phyloP scores from a whole-genome alignment of 1,139 yeast species.

The Debaryomycetaceae sp. region DNA sequence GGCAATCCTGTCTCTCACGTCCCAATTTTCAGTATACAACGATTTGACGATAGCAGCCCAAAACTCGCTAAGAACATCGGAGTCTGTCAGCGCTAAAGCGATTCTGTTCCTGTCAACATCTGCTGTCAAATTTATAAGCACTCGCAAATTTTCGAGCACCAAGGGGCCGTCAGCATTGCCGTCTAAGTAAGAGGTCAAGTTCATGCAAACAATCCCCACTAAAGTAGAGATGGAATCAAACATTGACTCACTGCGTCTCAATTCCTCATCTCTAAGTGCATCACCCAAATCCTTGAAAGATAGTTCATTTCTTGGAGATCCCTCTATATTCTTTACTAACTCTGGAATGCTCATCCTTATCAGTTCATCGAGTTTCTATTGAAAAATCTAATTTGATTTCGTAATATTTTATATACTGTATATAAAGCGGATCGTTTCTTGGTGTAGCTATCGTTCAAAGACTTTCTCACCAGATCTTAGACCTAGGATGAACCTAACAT shows the following conservation, averaged over 20 bases:
- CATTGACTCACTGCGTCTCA: constrained; percentile 15
- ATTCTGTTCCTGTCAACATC: constrained; percentile 33
- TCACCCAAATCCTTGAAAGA: constrained; percentile 21
- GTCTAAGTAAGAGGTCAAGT: constrained; percentile 7
- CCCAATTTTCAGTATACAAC: constrained; percentile 3
- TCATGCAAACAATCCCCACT: constrained; percentile 6
- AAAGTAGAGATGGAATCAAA: constrained; percentile 6
- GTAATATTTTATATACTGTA: constrained; percentile 1
- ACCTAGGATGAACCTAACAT: constrained; percentile 79
- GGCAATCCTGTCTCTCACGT: constrained; percentile 12
- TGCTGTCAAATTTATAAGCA: constrained; percentile 35
- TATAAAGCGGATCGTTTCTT: neutral
- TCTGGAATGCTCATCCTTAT: constrained; percentile 1
- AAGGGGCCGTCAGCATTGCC: neutral
- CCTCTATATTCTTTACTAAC: neutral
- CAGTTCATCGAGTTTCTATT: neutral
- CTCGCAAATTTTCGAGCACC: constrained; percentile 21
- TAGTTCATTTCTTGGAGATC: neutral
- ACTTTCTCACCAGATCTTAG: constrained; percentile 74
- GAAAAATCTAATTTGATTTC: neutral
- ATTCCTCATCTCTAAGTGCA: constrained; percentile 22
- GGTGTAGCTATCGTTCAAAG: constrained; percentile 38
- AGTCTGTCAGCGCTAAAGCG: constrained; percentile 10
- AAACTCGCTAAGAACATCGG: constrained; percentile 11
- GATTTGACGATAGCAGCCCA: constrained; percentile 16